These are phyloP conservation scores for Diaporthe amygdali DNA, from an alignment of 2,329 filamentous ascomycete genomes.

Conservation along the genomic window DNA sequence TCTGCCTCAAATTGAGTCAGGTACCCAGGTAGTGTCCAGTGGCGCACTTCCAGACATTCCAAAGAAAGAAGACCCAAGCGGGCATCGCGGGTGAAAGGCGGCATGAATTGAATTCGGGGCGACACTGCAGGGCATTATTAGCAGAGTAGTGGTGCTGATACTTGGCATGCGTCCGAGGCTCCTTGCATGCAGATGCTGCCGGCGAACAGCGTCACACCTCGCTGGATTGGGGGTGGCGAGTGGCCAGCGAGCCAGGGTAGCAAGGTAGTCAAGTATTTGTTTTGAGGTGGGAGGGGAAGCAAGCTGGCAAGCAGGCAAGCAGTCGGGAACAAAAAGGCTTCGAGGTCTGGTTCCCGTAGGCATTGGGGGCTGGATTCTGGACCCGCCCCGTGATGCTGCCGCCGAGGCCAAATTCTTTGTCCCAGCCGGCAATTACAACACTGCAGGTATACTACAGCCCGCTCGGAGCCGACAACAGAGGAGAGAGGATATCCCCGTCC, in stretches of 20 bases:
- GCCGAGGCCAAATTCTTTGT: background rate
- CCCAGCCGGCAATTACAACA: background rate
- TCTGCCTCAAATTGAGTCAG: background rate
- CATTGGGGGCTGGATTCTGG: slow-evolving; percentile 2
- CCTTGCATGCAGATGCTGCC: slow-evolving; percentile 9
- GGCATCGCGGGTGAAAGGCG: background rate
- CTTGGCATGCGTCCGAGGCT: slow-evolving; percentile 12
- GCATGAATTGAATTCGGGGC: background rate
- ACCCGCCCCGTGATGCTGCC: background rate
- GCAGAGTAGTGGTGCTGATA: background rate
- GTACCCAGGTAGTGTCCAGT: background rate
- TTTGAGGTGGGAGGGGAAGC: slow-evolving; percentile 5
- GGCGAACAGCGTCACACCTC: slow-evolving; percentile 6
- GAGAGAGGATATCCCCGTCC: background rate
- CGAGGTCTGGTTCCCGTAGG: background rate
- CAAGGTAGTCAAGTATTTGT: background rate
- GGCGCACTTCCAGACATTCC: background rate
- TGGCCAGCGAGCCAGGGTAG: too few relatives aligned
- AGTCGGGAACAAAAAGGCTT: background rate
- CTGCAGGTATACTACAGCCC: background rate
- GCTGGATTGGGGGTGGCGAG: slow-evolving; percentile 6
- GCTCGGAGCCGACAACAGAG: background rate
- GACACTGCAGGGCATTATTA: background rate
- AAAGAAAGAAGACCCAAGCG: background rate
- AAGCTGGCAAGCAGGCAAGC: background rate